These are phyloP conservation scores for Xylariaceae sp. DNA, from an alignment of 2,329 filamentous ascomycete species.

Conservation along the genomic window DNA sequence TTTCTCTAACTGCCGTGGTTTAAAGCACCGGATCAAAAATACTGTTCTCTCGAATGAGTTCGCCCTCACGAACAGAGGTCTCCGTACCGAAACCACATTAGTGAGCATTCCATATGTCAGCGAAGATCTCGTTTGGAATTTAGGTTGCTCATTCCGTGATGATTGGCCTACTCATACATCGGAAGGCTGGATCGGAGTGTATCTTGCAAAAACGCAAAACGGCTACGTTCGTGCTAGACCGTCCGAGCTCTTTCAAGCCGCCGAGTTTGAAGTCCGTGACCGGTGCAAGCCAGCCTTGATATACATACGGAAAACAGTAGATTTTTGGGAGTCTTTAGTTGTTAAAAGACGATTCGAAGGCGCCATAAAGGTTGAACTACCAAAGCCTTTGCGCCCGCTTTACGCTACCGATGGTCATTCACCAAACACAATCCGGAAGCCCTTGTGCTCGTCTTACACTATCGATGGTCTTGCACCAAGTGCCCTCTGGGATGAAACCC, in stretches of 20 bases:
- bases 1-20: slow-evolving; percentile 1
- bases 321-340: not conserved
- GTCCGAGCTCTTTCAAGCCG: not conserved
- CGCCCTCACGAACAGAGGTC: slow-evolving; percentile 2
- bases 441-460: too few species aligned
- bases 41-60: slow-evolving; percentile 2
- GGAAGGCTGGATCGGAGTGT: slow-evolving; percentile 9
- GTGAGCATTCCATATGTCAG: not conserved
- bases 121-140: slow-evolving; percentile 3
- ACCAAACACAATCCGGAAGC: too few species aligned
- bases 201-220: slow-evolving; percentile 7
- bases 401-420: too few species aligned
- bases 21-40: slow-evolving; percentile 2
- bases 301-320: slow-evolving; percentile 5
- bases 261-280: not conserved
- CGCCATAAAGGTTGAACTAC: not conserved
- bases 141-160: slow-evolving; percentile 13
- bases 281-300: not conserved
- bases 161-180: not conserved
- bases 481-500: slow-evolving; percentile 3
- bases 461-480: not conserved
- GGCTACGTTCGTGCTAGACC: slow-evolving; percentile 14
- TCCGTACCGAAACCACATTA: not conserved
- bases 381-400: too few species aligned
- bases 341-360: slow-evolving; percentile 4